Conservation (phyloP, 257 asterid genomes). For the Petunia axillaris region DNA sequence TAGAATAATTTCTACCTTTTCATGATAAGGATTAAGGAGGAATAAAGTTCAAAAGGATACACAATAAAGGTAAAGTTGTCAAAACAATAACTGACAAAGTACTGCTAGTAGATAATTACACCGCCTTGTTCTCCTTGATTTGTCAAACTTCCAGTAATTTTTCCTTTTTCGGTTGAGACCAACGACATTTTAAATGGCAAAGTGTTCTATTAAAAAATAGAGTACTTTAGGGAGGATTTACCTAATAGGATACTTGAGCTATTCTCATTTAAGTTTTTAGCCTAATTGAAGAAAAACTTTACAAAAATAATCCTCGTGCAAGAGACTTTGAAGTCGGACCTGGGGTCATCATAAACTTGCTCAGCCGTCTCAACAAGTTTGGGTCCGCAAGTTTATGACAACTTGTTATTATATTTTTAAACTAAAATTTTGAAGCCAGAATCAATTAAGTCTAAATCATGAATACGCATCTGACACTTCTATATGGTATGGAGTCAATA, state of each 20-base stretch:
- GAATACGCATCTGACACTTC: not conserved
- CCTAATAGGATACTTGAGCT: not conserved
- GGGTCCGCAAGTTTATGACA: too few relatives aligned
- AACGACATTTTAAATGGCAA: not conserved
- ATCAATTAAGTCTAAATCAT: too few relatives aligned
- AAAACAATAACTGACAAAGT: slow-evolving; percentile 8
- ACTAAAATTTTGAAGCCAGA: too few relatives aligned
- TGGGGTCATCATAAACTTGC: too few relatives aligned
- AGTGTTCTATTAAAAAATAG: not conserved
- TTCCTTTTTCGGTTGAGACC: not conserved
- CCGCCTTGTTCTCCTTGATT: not conserved
- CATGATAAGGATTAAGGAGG: not conserved
- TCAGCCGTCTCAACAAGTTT: too few relatives aligned
- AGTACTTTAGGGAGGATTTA: not conserved
- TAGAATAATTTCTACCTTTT: not conserved
- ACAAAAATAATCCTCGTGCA: too few relatives aligned
- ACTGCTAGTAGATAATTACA: not conserved
- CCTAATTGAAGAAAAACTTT: too few relatives aligned
- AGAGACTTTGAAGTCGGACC: too few relatives aligned
- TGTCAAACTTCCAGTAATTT: not conserved
- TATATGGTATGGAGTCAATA: not conserved
- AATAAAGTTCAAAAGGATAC: too few relatives aligned
- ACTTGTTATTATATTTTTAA: too few relatives aligned
- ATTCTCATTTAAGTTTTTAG: too few relatives aligned
- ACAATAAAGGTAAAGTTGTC: not conserved